Evolutionary conservation across 257 asterid genomes (phyloP).

Genomic region (Knoxia roxburghii): DNA sequence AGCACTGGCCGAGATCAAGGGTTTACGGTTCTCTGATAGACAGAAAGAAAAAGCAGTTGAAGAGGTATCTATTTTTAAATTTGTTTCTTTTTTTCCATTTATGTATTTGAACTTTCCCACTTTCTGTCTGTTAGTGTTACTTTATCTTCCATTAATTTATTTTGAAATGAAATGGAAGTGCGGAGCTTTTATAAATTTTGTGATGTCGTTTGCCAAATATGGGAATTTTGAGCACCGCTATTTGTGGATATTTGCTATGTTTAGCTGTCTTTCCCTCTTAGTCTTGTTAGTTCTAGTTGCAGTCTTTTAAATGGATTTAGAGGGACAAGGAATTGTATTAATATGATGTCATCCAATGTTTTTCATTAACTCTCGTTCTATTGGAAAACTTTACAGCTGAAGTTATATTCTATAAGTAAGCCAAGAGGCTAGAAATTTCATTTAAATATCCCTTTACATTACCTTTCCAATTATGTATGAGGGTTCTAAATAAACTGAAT

Average conservation of each 20-base stretch:
- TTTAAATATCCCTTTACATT: not conserved
- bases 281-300: not conserved
- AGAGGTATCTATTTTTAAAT: conserved; percentile 50
- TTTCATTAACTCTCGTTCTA: not conserved
- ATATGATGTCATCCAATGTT: not conserved
- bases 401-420: not conserved
- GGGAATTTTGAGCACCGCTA: not conserved
- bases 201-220: conserved; percentile 4
- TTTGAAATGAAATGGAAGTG: not conserved
- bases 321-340: not conserved
- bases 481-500: not conserved
- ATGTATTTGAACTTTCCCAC: not conserved
- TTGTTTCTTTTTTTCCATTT: conserved; percentile 6
- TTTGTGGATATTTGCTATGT: not conserved
- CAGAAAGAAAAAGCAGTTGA: conserved; percentile 88
- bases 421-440: not conserved
- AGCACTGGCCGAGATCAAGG: conserved; percentile 86
- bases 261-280: not conserved
- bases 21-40: conserved; percentile 69
- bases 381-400: not conserved
- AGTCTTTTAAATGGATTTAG: not conserved
- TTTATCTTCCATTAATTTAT: not conserved
- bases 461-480: not conserved
- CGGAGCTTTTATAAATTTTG: not conserved
- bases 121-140: conserved; percentile 6